phyloP scores from a whole-genome alignment of 495 filamentous ascomycete genomes.

The Aspergillus avenaceus region DNA sequence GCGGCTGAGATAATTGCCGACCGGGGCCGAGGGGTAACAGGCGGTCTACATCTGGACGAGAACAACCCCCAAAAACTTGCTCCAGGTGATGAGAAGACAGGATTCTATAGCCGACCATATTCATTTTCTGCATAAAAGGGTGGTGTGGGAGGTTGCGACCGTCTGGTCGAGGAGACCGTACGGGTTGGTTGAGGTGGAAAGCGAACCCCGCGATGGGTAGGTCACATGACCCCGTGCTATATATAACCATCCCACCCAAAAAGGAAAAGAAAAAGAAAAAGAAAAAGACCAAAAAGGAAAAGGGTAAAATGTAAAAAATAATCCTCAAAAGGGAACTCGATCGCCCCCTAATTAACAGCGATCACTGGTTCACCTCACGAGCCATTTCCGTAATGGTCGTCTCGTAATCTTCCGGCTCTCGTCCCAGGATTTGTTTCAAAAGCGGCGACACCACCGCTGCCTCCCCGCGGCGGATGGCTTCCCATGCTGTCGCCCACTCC shows the following conservation, averaged over 20 bases:
- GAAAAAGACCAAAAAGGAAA: too few species aligned
- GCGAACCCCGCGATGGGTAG: not conserved
- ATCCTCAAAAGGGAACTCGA: too few species aligned
- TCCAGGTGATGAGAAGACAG: not conserved
- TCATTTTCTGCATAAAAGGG: not conserved
- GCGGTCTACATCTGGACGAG: not conserved
- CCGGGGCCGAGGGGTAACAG: not conserved
- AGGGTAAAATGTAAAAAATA: too few species aligned
- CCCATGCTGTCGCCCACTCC: slow-evolving; percentile 38
- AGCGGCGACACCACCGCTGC: slow-evolving; percentile 30
- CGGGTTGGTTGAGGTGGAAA: not conserved
- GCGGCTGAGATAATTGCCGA: slow-evolving; percentile 7
- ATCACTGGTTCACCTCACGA: not conserved
- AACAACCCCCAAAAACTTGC: not conserved
- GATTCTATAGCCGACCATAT: not conserved
- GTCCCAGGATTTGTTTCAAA: slow-evolving; percentile 30
- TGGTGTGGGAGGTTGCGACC: not conserved
- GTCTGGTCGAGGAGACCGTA: not conserved
- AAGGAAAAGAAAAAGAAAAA: too few species aligned
- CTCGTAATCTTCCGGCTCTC: slow-evolving; percentile 34
- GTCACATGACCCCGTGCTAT: not conserved
- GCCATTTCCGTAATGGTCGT: slow-evolving; percentile 16
- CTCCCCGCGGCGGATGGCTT: slow-evolving; percentile 38
- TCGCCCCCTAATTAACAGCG: not conserved
- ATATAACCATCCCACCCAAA: not conserved